Base-by-base conservation (phyloP, 306 rosid species). In the Mimosa bimucronata region DNA sequence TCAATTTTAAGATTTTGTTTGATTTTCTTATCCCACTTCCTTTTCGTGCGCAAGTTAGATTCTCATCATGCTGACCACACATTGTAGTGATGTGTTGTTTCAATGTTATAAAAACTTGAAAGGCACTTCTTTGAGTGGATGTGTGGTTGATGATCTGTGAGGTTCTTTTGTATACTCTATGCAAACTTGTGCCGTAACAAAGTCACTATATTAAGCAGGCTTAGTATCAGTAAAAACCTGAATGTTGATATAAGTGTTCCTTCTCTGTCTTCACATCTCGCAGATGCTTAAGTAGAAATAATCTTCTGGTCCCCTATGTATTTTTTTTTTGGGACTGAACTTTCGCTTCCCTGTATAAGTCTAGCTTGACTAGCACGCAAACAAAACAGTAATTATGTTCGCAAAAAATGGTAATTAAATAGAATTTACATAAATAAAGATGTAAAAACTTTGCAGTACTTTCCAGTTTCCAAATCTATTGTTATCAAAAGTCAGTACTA, bases 201-300 rank as follows among this genome's bases (percentile, higher is more conserved):
- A 25, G 31, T 26, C 18, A 58, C 31, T 25, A 21, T 55, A 0
- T 53, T 55, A 7, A 55, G 29, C 15, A 23, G 69, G 72, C 31
- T 52, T 53, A 40, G 64, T 77, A 67, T 79, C 25, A 37, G 57
- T 40, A 50, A 45, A 79, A 61, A 50, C 71, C 21, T 61, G 44
- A 13, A 67, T 26, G 66, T 50, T 37, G 41, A 58, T 57, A 61
- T 26, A 69, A 38, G 18, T 26, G 14, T 48, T 62, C 21, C 61
- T 67, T 40, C 66, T 58, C 73, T 57, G 31, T 11, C 65, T 38
- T 48, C 23, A 40, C 26, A 16, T 62, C 61, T 25, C 66, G 2
- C 19, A 44, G 58, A 26, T 53, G 23, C 2, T 6, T 16, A 10
- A 53, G 29, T 46, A 30, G 61, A 46, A 26, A 41, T 12, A 14